Evolutionary conservation across 208 protist genomes (phyloP), one percentile per base, ranked within the genome.

Genomic region (Trypanosoma grayi): DNA sequence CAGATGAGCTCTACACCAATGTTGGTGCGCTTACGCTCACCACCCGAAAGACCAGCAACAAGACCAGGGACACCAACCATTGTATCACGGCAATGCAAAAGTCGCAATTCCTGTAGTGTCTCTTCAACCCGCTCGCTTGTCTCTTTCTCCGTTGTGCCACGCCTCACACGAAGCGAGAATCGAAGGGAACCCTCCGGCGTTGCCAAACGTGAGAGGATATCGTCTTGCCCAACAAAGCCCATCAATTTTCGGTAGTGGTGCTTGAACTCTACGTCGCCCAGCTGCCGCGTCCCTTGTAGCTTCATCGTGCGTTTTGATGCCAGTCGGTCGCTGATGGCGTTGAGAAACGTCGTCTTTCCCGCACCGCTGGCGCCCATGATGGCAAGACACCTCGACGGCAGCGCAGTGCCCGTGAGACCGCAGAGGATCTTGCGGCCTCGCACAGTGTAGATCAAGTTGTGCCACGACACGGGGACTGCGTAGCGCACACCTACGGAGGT

Each of bases 1-100:
- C 76, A 79, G 46, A 97, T 83, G 34, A 97, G 77, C 81, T 96
- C 91, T 28, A 94, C 75, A 36, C 83, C 87, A 57, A 97, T 91
- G 67, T 78, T 93, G 58, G 73, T 77, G 52, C 93, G 85, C 73
- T 95, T 96, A 31, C 86, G 85, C 71, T 96, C 90, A 25, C 90
- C 91, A 48, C 88, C 90, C 11, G 87, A 94, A 47, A 97, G 77
- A 52, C 87, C 86, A 56, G 74, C 74, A 39, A 68, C 67, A 25
- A 87, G 69, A 20, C 79, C 83, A 41, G 87, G 85, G 9, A 83
- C 67, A 22, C 91, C 91, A 14, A 97, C 78, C 25, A 82, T 66
- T 22, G 85, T 93, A 54, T 90, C 66, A 18, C 62, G 47, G 70
- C 75, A 83, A 50, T 92, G 72, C 33, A 65, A 24, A 43, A 96